Evolutionary conservation across 2,329 filamentous ascomycete species (phyloP), one percentile per base, ranked within the genome.

Genomic region (Keithomyces neogunnii): DNA sequence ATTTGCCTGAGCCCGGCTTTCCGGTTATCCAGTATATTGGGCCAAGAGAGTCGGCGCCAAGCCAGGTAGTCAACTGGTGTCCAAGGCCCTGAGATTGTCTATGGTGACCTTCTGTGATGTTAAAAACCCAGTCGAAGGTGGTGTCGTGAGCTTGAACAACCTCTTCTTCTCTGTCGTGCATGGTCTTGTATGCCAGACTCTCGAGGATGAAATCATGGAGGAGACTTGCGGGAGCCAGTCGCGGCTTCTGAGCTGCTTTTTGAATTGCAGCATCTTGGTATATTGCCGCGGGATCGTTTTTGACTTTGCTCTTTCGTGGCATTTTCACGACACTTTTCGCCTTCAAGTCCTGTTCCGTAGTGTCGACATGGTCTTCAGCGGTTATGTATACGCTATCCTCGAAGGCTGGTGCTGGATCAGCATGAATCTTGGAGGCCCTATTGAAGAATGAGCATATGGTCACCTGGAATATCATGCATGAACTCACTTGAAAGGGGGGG

Each of bases 1-100:
- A 74, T 53, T 76, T 76, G 1, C 73, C 73, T 0, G 70, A 70
- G 0, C 73, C 73, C 3, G 73, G 67, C 35, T 74, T 71, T 2
- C 69, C 69, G 2, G 63, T 69, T 38, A 72, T 63, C 69, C 66
- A 69, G 48, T 67, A 69, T 0, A 66, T 59, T 1, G 59, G 58
- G 4, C 60, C 59, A 3, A 60, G 47, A 0, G 53, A 47, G 0
- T 55, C 45, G 0, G 55, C 53, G 7, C 48, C 56, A 1, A 69
- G 54, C 66, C 67, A 69, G 0, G 54, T 47, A 2, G 52, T 55
- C 43, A 69, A 62, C 1, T 51, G 50, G 19, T 53, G 51, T 6
- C 56, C 55, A 29, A 52, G 53, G 30, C 31, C 13, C 8, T 32
- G 11, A 4, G 13, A 46, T 47, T 46, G 45, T 33, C 2, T 45